These are phyloP conservation scores for Silene uniflora DNA, from an alignment of 148 eudicot species.

Conservation along the genomic window DNA sequence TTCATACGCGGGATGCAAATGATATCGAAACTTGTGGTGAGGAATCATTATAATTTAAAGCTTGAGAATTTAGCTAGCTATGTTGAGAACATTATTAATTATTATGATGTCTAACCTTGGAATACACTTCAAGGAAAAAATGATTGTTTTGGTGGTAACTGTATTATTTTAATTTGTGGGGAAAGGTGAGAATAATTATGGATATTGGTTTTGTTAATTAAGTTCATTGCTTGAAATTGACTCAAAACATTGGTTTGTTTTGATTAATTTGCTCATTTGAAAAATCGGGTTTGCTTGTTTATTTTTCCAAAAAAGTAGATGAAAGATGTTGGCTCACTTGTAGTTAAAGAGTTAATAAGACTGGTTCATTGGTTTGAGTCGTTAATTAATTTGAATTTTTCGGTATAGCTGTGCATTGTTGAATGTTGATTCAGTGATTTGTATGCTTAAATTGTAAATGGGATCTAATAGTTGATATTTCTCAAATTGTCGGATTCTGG, in stretches of 20 bases:
- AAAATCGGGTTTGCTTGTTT: not conserved
- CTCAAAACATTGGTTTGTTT: conserved; percentile 16
- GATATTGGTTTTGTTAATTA: not conserved
- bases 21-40: no score
- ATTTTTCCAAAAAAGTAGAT: conserved; percentile 3
- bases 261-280: not conserved
- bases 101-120: conserved; percentile 32
- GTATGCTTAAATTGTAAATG: not conserved
- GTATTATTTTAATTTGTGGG: not conserved
- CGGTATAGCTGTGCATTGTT: not conserved
- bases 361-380: conserved; percentile 1
- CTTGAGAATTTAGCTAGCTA: conserved; percentile 5
- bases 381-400: conserved; percentile 3
- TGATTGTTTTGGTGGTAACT: not conserved
- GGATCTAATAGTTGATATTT: not conserved
- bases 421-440: not conserved
- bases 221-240: conserved; percentile 19
- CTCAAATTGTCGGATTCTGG: no score
- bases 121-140: conserved; percentile 16
- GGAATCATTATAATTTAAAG: no score
- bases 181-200: not conserved
- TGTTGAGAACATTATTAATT: conserved; percentile 25
- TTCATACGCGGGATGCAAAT: no score
- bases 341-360: conserved; percentile 2
- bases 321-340: conserved; percentile 14